phyloP scores from a whole-genome alignment of 2,329 filamentous ascomycete species.

The Fusarium sp. region DNA sequence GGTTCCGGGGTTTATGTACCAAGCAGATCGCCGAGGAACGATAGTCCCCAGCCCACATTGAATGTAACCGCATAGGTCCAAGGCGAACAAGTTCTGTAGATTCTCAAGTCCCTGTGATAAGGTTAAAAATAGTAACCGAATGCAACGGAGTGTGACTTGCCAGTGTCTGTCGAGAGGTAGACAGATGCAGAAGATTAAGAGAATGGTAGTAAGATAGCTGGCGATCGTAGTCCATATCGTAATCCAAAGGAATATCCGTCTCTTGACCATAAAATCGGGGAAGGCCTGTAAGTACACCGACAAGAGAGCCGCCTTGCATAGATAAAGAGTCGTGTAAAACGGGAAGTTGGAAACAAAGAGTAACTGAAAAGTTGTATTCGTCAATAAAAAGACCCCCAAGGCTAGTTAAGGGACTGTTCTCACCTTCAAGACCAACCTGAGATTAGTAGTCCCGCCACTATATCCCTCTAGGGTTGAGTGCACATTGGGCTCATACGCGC shows the following conservation, averaged over 20 bases:
- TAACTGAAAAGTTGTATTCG: not conserved
- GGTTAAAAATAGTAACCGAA: rapidly evolving
- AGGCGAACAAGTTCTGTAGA: not conserved
- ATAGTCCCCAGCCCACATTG: constrained; percentile 26
- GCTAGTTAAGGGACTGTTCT: not conserved
- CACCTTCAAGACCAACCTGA: constrained; percentile 20
- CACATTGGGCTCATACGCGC: constrained; percentile 27
- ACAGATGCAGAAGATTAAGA: constrained; percentile 10
- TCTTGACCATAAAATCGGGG: constrained; percentile 30
- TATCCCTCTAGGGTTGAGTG: constrained; percentile 16
- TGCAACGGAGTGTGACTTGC: not conserved
- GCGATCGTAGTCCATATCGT: not conserved
- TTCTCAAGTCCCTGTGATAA: not conserved
- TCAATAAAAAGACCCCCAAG: rapidly evolving
- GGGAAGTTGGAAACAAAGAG: constrained; percentile 28
- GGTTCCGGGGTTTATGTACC: not conserved
- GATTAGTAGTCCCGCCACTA: not conserved
- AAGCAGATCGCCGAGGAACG: constrained; percentile 21
- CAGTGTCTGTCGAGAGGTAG: constrained; percentile 13
- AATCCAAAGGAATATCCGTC: constrained; percentile 17
- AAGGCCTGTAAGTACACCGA: constrained; percentile 29
- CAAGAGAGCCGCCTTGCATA: constrained; percentile 36
- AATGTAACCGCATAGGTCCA: constrained; percentile 13
- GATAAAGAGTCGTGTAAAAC: constrained; percentile 39
- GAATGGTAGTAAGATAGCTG: not conserved